Percentiles rank a stretch among this genome's conserved stretches.
These are phyloP conservation scores for Fusarium subtropicale DNA, from an alignment of 2,329 filamentous ascomycete species.

Conservation along the genomic window DNA sequence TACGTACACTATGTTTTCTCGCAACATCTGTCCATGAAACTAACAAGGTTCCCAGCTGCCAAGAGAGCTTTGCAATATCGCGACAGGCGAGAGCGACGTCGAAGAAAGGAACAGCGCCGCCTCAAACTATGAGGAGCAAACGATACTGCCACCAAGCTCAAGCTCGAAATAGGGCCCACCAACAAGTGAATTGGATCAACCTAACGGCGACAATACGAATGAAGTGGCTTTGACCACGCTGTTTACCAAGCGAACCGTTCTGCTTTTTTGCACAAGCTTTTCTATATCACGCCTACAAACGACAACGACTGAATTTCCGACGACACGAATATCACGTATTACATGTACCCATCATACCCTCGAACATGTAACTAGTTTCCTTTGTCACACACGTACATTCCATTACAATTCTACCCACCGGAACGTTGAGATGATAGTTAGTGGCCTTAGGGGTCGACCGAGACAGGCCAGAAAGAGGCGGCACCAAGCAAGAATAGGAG, in stretches of 20 bases:
- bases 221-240: constrained; percentile 21
- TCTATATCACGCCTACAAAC: constrained; percentile 26
- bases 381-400: constrained; percentile 25
- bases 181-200: not conserved
- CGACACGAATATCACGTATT: constrained; percentile 45
- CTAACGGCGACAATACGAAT: constrained; percentile 2
- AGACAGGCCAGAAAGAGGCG: constrained; percentile 1
- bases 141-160: constrained; percentile 23
- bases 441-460: constrained; percentile 1
- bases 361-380: constrained; percentile 33
- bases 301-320: constrained; percentile 42
- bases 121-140: constrained; percentile 49
- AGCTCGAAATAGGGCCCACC: not conserved
- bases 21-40: not conserved
- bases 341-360: constrained; percentile 38
- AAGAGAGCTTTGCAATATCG: constrained; percentile 54
- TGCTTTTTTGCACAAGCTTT: constrained; percentile 7
- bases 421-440: constrained; percentile 25
- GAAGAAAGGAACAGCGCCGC: constrained; percentile 54
- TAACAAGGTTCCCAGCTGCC: constrained; percentile 47
- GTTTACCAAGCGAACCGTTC: constrained; percentile 23
- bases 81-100: constrained; percentile 53
- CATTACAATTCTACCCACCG: not conserved
- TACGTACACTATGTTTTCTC: constrained; percentile 48
- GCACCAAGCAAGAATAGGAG: not conserved